A percentile compares a stretch with the other conserved stretches of the same genome.
Conservation (phyloP, 1,284 basidiomycete genomes). For the Apiotrichum veenhuisii region DNA sequence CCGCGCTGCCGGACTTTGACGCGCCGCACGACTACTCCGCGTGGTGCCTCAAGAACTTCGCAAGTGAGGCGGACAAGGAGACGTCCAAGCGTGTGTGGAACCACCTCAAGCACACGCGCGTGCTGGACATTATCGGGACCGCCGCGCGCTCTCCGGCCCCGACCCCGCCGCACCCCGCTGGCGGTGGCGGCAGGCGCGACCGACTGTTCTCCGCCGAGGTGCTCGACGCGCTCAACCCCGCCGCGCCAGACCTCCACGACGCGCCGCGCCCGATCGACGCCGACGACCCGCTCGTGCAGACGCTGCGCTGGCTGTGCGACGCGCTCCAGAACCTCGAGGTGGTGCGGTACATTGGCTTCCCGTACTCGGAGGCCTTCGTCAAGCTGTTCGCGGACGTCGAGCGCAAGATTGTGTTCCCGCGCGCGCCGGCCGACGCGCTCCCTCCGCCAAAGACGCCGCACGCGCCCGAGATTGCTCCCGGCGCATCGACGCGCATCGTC, state of each 20-base stretch:
- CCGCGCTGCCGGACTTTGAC: background rate
- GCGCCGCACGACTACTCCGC: background rate
- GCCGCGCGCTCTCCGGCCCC: background rate
- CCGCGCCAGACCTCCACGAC: background rate
- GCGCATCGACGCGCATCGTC: background rate
- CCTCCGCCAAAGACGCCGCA: background rate
- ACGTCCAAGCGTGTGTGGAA: background rate
- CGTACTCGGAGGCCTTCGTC: background rate
- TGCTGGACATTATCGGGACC: background rate
- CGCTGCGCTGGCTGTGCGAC: conserved; percentile 1
- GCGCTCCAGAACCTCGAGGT: conserved; percentile 2
- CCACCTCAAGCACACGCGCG: conserved; percentile 1
- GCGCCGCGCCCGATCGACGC: background rate
- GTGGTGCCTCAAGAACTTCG: background rate
- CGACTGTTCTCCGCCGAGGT: background rate
- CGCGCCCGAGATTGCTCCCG: background rate
- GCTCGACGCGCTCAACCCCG: background rate
- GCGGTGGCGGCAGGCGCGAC: background rate
- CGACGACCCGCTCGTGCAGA: background rate
- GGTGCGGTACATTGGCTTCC: conserved; percentile 1
- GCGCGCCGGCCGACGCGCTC: background rate
- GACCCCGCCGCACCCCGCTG: background rate
- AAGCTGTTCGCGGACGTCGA: background rate
- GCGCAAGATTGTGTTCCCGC: conserved; percentile 1
- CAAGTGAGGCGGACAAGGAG: background rate